Percentiles rank a stretch among this genome's conserved stretches.
phyloP scores from a whole-genome alignment of 176 grass and related monocot genomes.

The Leersia perrieri region DNA sequence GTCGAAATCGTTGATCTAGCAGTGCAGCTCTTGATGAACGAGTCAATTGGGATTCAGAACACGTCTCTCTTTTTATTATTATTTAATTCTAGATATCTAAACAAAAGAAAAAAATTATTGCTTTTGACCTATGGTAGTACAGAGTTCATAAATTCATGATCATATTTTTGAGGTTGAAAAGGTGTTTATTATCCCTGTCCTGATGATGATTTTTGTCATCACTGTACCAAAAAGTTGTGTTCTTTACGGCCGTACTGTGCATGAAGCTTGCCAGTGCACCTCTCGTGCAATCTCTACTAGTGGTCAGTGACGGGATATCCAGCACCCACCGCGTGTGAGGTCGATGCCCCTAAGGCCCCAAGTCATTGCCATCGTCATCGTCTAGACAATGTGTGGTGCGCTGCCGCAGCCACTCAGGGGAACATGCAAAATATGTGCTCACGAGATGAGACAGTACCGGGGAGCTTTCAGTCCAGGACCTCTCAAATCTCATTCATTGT shows the following conservation, averaged over 20 bases:
- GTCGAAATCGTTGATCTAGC: not conserved
- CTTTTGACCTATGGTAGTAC: not conserved
- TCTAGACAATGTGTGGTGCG: not conserved
- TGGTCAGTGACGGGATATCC: not conserved
- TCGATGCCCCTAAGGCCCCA: not conserved
- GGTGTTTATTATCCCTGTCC: not conserved
- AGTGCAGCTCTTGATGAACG: not conserved
- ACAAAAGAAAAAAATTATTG: not conserved
- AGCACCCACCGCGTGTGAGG: not conserved
- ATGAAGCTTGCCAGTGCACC: not conserved
- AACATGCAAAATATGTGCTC: not conserved
- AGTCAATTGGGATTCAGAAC: not conserved
- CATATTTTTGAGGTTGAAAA: conserved; percentile 2
- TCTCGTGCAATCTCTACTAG: conserved; percentile 2
- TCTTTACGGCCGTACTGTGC: not conserved
- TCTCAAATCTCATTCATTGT: conserved; percentile 20
- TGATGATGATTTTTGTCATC: not conserved
- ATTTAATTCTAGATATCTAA: not conserved
- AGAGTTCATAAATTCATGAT: not conserved
- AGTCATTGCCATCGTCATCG: not conserved
- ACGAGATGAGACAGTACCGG: not conserved
- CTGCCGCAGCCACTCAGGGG: not conserved
- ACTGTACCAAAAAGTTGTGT: not conserved
- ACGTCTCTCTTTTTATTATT: not conserved
- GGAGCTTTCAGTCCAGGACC: not conserved